Percentiles rank a stretch among this genome's conserved stretches.
phyloP scores from a whole-genome alignment of 306 rosid species.

The Alnus rubra region DNA sequence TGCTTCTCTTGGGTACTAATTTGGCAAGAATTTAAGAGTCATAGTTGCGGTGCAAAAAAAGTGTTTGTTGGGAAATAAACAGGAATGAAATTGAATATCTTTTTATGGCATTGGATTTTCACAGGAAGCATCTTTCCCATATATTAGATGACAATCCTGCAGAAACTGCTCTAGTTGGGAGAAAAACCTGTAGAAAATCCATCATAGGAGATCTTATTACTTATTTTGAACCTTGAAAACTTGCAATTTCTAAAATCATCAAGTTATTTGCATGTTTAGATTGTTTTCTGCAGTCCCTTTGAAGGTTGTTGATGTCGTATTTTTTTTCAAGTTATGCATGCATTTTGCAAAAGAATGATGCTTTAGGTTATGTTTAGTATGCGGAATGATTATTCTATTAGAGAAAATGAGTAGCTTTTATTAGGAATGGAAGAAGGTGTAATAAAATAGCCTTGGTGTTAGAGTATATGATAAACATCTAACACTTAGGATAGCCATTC shows the following conservation, averaged over 20 bases:
- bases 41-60: background rate
- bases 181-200: background rate
- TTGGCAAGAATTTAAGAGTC: background rate
- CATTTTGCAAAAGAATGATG: background rate
- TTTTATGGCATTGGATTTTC: slow-evolving; percentile 5
- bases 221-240: background rate
- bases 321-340: background rate
- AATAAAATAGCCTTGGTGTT: too few species aligned
- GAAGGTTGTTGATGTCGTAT: background rate
- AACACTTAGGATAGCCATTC: too few species aligned
- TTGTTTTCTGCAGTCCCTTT: background rate
- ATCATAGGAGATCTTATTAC: background rate
- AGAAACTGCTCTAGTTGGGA: background rate
- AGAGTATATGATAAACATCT: too few species aligned
- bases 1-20: background rate
- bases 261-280: background rate
- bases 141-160: background rate
- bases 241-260: background rate
- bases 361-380: background rate
- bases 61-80: slow-evolving; percentile 3
- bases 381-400: too few species aligned
- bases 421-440: too few species aligned
- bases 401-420: too few species aligned
- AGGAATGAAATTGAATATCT: background rate
- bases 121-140: background rate